A percentile compares a stretch with the other conserved stretches of the same genome.
Conservation (phyloP, 495 filamentous ascomycete species). For the Lophiotrema nucula region DNA sequence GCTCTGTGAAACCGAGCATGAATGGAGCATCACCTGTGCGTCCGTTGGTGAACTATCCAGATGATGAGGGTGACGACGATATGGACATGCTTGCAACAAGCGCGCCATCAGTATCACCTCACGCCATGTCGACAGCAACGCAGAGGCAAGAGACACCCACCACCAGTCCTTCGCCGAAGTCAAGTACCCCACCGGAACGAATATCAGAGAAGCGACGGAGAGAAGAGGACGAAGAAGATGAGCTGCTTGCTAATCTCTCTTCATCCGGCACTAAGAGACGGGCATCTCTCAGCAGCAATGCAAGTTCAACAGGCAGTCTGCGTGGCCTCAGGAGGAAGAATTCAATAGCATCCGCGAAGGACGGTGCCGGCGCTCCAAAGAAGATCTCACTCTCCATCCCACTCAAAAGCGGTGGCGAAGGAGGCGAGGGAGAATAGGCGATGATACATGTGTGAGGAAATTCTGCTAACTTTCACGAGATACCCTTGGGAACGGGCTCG, state of each 20-base stretch:
- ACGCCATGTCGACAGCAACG: conserved; percentile 13
- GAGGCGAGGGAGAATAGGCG: conserved; percentile 12
- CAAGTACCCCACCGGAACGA: conserved; percentile 62
- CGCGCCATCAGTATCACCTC: conserved; percentile 16
- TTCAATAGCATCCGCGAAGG: conserved; percentile 37
- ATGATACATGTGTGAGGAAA: not conserved
- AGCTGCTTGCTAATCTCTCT: conserved; percentile 45
- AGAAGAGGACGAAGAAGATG: conserved; percentile 71
- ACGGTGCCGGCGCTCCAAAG: conserved; percentile 31
- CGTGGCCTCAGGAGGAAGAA: conserved; percentile 35
- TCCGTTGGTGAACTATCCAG: conserved; percentile 85
- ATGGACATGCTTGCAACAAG: conserved; percentile 57
- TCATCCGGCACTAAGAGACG: conserved; percentile 34
- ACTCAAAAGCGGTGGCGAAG: conserved; percentile 30
- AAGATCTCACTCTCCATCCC: conserved; percentile 38
- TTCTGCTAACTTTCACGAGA: conserved; percentile 29
- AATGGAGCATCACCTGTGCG: conserved; percentile 60
- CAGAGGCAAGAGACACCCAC: conserved; percentile 18
- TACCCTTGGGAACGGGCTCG: conserved; percentile 24
- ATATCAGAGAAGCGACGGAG: conserved; percentile 88
- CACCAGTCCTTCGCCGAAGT: conserved; percentile 26
- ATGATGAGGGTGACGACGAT: conserved; percentile 67
- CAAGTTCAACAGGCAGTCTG: conserved; percentile 22
- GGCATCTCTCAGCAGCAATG: conserved; percentile 32
- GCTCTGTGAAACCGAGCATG: conserved; percentile 25